Evolutionary conservation across 345 rosid genomes (phyloP), one percentile per base, ranked within the genome.

Genomic region (Alliaria petiolata): DNA sequence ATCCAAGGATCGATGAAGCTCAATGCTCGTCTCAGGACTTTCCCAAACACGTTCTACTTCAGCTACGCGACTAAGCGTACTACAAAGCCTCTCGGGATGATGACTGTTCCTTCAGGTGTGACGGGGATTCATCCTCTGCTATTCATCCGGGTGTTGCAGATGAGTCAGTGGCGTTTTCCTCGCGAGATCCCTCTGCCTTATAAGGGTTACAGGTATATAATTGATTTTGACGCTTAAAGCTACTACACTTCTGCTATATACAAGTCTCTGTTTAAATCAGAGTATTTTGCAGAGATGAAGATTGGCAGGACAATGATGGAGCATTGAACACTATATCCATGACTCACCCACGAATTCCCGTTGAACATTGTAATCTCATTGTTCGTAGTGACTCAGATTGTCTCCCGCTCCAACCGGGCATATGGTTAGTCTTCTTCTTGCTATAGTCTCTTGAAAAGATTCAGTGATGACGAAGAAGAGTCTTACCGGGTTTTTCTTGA

Each of bases 301-400:
- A 89, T 76, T 95, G 99, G 99, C 82, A 67, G 66, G 98, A 95
- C 72, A 95, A 95, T 71, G 99, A 95, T 70, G 98, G 99, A 70
- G 98, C 98, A 40, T 67, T 95, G 69, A 95, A 91, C 83, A 89
- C 93, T 33, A 81, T 95, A 77, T 91, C 99, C 36, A 88, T 92
- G 89, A 95, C 99, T 72, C 92, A 91, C 71, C 99, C 99, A 12
- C 85, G 85, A 36, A 59, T 91, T 31, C 98, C 98, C 3, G 33
- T 86, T 12, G 96, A 91, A 68, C 98, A 95, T 33, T 87, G 89
- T 2, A 82, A 79, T 64, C 75, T 56, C 43, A 79, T 73, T 31
- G 81, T 89, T 53, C 67, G 35, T 17, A 77, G 79, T 49, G 97
- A 89, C 70, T 79, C 83, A 0, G 90, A 89, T 6, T 86, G 88